Percentiles rank a stretch among this genome's conserved stretches.
phyloP scores from a whole-genome alignment of 2,329 filamentous ascomycete genomes.

The Fusarium sp. region DNA sequence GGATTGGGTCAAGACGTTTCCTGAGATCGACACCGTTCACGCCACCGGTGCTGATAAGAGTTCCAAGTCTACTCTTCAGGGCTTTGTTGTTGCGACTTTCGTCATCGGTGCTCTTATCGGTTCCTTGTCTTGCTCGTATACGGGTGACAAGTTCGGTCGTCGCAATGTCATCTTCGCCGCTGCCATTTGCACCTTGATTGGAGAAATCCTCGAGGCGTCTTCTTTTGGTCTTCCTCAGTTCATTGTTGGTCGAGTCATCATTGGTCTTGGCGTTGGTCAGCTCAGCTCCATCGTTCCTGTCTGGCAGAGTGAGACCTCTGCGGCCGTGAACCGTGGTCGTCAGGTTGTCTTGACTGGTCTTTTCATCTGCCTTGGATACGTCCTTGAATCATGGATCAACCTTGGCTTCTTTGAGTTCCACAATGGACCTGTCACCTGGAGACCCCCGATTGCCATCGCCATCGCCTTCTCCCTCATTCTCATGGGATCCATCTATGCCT shows the following conservation, averaged over 20 bases:
- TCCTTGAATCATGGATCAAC: conserved; percentile 58
- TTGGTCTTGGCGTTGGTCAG: conserved; percentile 64
- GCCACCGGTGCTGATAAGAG: conserved; percentile 52
- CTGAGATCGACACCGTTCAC: conserved; percentile 60
- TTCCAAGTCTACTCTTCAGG: conserved; percentile 59
- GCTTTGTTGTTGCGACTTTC: conserved; percentile 59
- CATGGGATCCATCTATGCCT: conserved; percentile 48
- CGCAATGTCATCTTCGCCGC: conserved; percentile 65
- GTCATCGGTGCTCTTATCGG: conserved; percentile 69
- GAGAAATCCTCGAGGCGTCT: conserved; percentile 64
- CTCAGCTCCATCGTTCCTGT: conserved; percentile 64
- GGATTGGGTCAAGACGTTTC: conserved; percentile 67
- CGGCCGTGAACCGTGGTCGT: conserved; percentile 63
- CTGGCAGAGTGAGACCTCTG: conserved; percentile 63
- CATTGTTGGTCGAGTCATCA: conserved; percentile 60
- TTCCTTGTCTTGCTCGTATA: conserved; percentile 54
- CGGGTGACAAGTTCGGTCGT: conserved; percentile 69
- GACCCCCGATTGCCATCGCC: conserved; percentile 51
- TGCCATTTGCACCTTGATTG: conserved; percentile 61
- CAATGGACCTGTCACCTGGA: conserved; percentile 50
- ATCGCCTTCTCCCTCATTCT: conserved; percentile 48
- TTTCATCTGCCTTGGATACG: conserved; percentile 57
- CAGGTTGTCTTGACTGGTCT: conserved; percentile 61
- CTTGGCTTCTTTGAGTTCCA: conserved; percentile 53
- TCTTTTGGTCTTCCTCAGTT: conserved; percentile 54